These are phyloP conservation scores for Neurospora cerealis DNA, from an alignment of 495 filamentous ascomycete species.

Conservation along the genomic window DNA sequence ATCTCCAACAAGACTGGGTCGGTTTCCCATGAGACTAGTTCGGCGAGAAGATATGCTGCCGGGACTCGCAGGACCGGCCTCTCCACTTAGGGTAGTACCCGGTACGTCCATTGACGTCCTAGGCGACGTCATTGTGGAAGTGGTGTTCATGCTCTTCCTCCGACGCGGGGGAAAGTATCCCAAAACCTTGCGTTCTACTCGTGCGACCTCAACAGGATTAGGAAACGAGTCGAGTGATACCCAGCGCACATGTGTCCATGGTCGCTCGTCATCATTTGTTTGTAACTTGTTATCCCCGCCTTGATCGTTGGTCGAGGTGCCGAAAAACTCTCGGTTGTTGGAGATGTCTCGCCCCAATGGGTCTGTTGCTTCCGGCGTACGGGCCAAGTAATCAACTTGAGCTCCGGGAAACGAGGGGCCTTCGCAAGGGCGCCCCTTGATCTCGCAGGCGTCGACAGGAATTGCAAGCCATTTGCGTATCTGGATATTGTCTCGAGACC, in stretches of 20 bases:
- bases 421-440: constrained; percentile 61
- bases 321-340: constrained; percentile 28
- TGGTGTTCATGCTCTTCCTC: constrained; percentile 57
- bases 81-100: constrained; percentile 24
- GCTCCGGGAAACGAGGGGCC: constrained; percentile 21
- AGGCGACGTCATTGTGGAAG: constrained; percentile 49
- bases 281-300: constrained; percentile 3
- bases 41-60: constrained; percentile 30
- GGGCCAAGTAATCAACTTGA: constrained; percentile 36
- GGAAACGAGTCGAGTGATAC: constrained; percentile 62
- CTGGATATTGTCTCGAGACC: constrained; percentile 86
- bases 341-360: constrained; percentile 14
- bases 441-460: constrained; percentile 81
- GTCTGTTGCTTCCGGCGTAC: constrained; percentile 29
- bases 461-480: constrained; percentile 69
- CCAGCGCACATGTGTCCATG: constrained; percentile 84
- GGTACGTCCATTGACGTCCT: constrained; percentile 53
- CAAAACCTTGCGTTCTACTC: constrained; percentile 67
- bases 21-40: constrained; percentile 23
- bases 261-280: constrained; percentile 31
- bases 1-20: constrained; percentile 16
- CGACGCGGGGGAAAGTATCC: constrained; percentile 88
- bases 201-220: constrained; percentile 71
- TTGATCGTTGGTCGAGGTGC: constrained; percentile 16
- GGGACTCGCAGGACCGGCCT: constrained; percentile 24